Evolutionary conservation across 306 rosid species (phyloP), one percentile per base, ranked within the genome.

Genomic region (Rosa multiflora): DNA sequence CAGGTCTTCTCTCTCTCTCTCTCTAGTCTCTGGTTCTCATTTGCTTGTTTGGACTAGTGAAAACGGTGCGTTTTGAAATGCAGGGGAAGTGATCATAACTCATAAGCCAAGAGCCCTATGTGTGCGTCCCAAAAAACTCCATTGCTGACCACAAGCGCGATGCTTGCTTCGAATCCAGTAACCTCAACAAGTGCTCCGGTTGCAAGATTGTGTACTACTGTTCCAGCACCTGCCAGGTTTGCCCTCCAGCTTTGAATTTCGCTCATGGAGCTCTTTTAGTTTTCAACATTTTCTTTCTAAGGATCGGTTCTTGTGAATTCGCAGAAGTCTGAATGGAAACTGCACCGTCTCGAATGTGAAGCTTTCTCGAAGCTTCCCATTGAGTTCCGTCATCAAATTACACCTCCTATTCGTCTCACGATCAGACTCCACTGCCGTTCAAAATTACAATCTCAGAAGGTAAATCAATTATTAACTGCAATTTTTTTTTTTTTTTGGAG

Each of bases 261-360:
- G 8, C 12, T 55, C 13, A 73, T 32, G 62, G 18, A 8, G 76
- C 21, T 74, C 2, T 11, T 4, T 51, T 56, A 37, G 6, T 52
- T 73, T 47, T 6, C 8, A 2, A 9, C 4, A 0, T 39, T 74
- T 4, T 53, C 5, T n/a, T 21, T 42, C 5, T 43, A 75, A 23
- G 40, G 2, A 4, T 5, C 43, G 47, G 42, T 43, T 21, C 78
- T 79, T 81, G 12, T 59, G 71, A 70, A 77, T 76, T 59, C 66
- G 67, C 83, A 94, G 97, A 92, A 84, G 85, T 86, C 84, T n/a
- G 99, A 89, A 66, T 92, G 99, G 99, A 88, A 87, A 75, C 83
- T 92, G 83, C 99, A 94, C 83, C 95, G 93, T 79, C 90, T 94
- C 81, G 99, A 94, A 85, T 94, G 99, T 75, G 85, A 82, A 56